Evolutionary conservation across 2,329 filamentous ascomycete genomes (phyloP).

Genomic region (Monilinia vaccinii-corymbosi): DNA sequence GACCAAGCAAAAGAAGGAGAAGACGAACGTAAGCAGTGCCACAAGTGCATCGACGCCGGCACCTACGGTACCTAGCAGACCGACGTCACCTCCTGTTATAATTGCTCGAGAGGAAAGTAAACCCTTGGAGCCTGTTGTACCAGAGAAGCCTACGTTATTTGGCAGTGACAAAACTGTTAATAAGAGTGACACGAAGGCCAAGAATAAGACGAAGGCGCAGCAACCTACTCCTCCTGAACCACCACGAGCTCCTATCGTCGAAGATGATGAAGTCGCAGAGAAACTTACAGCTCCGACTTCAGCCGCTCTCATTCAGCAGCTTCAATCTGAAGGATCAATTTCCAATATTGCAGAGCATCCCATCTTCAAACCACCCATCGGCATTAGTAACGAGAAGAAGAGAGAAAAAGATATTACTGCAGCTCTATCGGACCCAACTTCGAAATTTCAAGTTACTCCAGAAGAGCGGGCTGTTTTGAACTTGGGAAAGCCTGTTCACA

Average conservation of each 20-base stretch:
- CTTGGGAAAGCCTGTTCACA: conserved; percentile 50
- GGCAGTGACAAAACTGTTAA: conserved; percentile 11
- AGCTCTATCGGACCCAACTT: conserved; percentile 21
- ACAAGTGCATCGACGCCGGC: conserved; percentile 24
- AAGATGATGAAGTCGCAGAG: conserved; percentile 24
- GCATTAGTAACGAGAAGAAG: conserved; percentile 1
- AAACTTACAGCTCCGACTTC: conserved; percentile 25
- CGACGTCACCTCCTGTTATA: conserved; percentile 21
- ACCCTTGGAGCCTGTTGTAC: not conserved
- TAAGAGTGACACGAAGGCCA: conserved; percentile 18
- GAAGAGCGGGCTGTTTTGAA: conserved; percentile 47
- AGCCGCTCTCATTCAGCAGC: conserved; percentile 31
- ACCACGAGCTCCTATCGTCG: conserved; percentile 17
- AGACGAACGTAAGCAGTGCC: conserved; percentile 31
- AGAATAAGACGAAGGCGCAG: conserved; percentile 21
- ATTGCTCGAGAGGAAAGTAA: conserved; percentile 4
- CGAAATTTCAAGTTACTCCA: conserved; percentile 40
- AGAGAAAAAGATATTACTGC: conserved; percentile 2
- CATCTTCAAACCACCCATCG: conserved; percentile 32
- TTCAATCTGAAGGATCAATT: conserved; percentile 31
- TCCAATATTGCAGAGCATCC: conserved; percentile 29
- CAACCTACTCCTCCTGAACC: conserved; percentile 19
- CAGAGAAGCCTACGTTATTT: not conserved
- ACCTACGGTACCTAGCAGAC: conserved; percentile 21
- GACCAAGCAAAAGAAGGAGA: conserved; percentile 79